Percentiles rank a stretch among this genome's conserved stretches.
Conservation (phyloP, 2,329 filamentous ascomycete genomes). For the Alternaria angustiovoidea region DNA sequence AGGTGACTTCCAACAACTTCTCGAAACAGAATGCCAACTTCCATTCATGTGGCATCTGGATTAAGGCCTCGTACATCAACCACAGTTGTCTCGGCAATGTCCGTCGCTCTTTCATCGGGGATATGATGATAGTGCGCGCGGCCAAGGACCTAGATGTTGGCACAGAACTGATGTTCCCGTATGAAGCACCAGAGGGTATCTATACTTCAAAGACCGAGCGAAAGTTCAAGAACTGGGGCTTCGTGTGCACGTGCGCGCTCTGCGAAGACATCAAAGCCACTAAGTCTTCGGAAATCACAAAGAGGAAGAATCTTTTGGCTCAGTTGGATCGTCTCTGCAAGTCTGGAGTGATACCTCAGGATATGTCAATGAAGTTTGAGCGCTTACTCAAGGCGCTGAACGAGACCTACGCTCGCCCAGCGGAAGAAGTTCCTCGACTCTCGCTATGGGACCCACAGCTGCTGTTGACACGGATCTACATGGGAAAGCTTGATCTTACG, state of each 20-base stretch:
- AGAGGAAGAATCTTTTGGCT: conserved; percentile 12
- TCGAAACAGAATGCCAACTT: neutral
- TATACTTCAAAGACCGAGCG: neutral
- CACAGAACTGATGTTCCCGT: conserved; percentile 29
- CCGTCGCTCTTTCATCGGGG: conserved; percentile 52
- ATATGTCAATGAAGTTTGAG: conserved; percentile 11
- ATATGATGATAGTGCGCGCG: conserved; percentile 51
- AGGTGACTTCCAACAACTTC: conserved; percentile 4
- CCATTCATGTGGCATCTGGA: conserved; percentile 51
- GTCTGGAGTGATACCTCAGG: neutral
- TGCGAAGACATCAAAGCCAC: conserved; percentile 24
- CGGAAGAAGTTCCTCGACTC: conserved; percentile 30
- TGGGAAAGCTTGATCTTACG: neutral
- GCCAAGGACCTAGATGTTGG: conserved; percentile 37
- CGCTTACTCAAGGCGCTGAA: conserved; percentile 23
- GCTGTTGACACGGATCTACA: conserved; percentile 22
- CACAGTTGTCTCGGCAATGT: conserved; percentile 54
- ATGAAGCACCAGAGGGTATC: neutral
- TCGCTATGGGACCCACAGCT: conserved; percentile 29
- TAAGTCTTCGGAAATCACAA: neutral
- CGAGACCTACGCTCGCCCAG: conserved; percentile 26
- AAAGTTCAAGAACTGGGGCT: conserved; percentile 22
- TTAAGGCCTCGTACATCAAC: conserved; percentile 53
- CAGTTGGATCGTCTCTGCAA: conserved; percentile 3
- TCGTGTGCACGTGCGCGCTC: conserved; percentile 28